Base-by-base conservation (phyloP, 805 yeast species). In the Nakazawaea molendinolei region DNA sequence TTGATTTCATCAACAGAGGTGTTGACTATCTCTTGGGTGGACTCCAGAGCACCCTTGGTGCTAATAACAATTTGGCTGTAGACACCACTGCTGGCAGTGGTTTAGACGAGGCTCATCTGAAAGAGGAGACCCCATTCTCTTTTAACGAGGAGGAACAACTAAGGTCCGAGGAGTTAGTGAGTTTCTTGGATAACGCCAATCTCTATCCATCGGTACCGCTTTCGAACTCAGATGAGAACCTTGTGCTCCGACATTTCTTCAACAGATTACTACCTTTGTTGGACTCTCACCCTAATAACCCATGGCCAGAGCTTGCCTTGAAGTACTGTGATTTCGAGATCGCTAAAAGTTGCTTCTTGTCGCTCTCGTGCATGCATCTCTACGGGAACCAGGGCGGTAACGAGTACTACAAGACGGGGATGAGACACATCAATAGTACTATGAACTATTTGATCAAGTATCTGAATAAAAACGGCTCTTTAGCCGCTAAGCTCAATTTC, bases 241-340 rank as follows among this genome's bases (percentile, higher is more conserved):
- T 63, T 60, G 69, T 74, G 64, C 46, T 74, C 40, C 67, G 65
- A 42, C 79, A 74, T 49, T 74, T 73, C 45, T 74, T 74, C 50
- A 67, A 70, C 44, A 67, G 70, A 40, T 55, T 74, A 24, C 51
- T 74, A 5, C 77, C 75, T 1, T 46, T 74, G 27, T 50, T 74
- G 23, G 80, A 74, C 53, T 76, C 77, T 0, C 79, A 74, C 47
- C 80, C 79, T 0, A 68, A 69, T 28, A 60, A 76, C 1, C 79
- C 79, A 3, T 72, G 79, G 79, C 80, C 80, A 0, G 74, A 72
- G 40, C 50, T 74, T 39, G 76, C 77, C 28, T 55, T 74, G 41
- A 65, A 67, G 34, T 74, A 74, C 46, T 74, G 79, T 44, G 76
- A 74, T 45, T 65, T 70, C 43, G 75, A 73, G 44, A 64, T 74